These are phyloP conservation scores for Elsinoe necatrix DNA, from an alignment of 2,329 filamentous ascomycete species.

Conservation along the genomic window DNA sequence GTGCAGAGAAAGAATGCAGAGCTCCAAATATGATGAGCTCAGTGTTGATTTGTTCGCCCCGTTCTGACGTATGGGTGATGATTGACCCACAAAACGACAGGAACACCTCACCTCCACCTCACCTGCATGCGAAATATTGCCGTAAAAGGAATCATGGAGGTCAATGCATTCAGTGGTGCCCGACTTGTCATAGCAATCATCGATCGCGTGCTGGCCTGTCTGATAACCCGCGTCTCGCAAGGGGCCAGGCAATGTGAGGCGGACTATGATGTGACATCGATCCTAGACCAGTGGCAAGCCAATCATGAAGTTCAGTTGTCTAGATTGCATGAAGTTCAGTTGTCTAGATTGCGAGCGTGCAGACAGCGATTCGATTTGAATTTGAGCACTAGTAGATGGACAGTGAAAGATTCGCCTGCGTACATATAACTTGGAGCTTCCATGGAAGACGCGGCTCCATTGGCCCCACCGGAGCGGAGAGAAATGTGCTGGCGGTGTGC, in stretches of 20 bases:
- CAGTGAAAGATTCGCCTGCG: too few species aligned
- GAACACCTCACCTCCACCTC: neutral
- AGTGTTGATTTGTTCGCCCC: neutral
- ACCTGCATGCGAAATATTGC: neutral
- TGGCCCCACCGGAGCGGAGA: neutral
- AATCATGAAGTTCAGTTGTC: too few species aligned
- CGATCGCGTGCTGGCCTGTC: neutral
- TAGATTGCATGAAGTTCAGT: too few species aligned
- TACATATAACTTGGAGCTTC: too few species aligned
- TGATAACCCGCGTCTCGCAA: too few species aligned
- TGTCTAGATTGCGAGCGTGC: too few species aligned
- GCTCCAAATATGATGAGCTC: neutral
- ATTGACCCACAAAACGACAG: slow-evolving; percentile 10
- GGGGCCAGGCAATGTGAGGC: too few species aligned
- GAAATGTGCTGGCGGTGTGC: neutral
- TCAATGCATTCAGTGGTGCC: neutral
- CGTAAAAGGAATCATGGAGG: neutral
- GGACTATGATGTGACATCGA: too few species aligned
- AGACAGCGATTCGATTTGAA: too few species aligned
- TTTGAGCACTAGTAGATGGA: too few species aligned
- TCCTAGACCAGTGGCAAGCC: too few species aligned
- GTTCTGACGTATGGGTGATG: slow-evolving; percentile 8
- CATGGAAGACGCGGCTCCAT: neutral
- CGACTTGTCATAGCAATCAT: neutral
- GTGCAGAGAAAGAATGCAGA: neutral